Conservation (phyloP, 2,329 filamentous ascomycete genomes). For the Stemphylium beticola region DNA sequence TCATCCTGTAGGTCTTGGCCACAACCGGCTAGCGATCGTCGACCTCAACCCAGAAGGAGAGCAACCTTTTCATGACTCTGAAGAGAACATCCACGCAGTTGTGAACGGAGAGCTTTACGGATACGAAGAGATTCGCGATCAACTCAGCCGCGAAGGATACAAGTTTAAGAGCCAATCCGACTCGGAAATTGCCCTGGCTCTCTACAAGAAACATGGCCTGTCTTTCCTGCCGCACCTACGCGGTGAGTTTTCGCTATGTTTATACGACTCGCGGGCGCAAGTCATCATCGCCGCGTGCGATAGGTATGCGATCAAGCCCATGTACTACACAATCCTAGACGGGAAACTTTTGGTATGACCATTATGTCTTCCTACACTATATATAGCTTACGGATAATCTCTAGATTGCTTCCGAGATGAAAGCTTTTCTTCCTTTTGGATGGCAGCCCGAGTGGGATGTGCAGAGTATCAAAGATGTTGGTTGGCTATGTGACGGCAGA, state of each 20-base stretch:
- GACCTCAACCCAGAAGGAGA: constrained; percentile 29
- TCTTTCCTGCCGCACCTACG: constrained; percentile 56
- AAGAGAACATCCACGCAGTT: constrained; percentile 57
- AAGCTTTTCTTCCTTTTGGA: constrained; percentile 59
- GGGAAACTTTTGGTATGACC: constrained; percentile 48
- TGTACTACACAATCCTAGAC: constrained; percentile 57
- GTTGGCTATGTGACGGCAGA: constrained; percentile 53
- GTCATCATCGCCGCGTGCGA: constrained; percentile 59
- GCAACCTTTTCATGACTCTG: constrained; percentile 34
- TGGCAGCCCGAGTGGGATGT: constrained; percentile 63
- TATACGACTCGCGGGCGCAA: constrained; percentile 55
- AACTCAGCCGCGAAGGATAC: constrained; percentile 47
- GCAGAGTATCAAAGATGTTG: constrained; percentile 51
- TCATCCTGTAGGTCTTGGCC: constrained; percentile 26
- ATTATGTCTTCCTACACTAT: neutral
- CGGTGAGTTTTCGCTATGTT: constrained; percentile 62
- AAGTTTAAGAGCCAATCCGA: constrained; percentile 57
- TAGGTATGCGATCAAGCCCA: constrained; percentile 64
- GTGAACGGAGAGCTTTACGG: constrained; percentile 68
- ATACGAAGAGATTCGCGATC: constrained; percentile 53
- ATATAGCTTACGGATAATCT: neutral
- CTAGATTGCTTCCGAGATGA: constrained; percentile 53
- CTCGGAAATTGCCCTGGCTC: constrained; percentile 60
- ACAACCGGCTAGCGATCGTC: constrained; percentile 35
- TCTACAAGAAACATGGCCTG: constrained; percentile 55